Base-by-base conservation (phyloP, 176 grass and related monocot species). In the Musa acuminata region DNA sequence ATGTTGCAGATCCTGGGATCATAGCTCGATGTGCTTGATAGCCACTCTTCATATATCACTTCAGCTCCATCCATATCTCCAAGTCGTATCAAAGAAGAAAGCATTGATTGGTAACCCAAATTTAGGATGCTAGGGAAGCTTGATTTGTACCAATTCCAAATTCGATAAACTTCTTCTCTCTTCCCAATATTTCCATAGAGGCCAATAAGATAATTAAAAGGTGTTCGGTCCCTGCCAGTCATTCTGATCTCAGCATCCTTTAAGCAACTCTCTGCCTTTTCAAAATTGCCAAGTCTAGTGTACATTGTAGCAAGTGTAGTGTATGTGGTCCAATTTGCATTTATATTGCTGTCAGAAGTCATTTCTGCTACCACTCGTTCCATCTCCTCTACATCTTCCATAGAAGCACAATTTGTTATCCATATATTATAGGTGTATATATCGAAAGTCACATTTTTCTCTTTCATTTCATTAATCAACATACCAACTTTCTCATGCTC, bases 111-210 rank as follows among this genome's bases (percentile, higher is more conserved):
- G 67, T 97, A 97, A 57, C 94, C 94, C 25, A 83, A 71, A 77
- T 97, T 97, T 71, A 91, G 82, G 79, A 88, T 87, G 72, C 67
- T 78, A 48, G 71, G 77, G 79, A 97, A 97, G 75, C 77, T 91
- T 74, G 86, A 85, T 79, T 91, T 97, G 23, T 97, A 97, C 94
- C 85, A 88, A 65, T 83, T 97, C 94, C 94, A 97, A 68, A 91
- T 82, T 21, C 84, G 86, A 78, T 91, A 97, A 21, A 93, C 75
- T 55, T 97, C 90, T 84, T 93, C 94, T 57, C 80, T 87, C 84
- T 85, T 97, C 29, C 78, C 85, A 69, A 97, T 89, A 54, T 75
- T 85, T 29, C 84, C 84, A 83, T 97, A 93, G 14, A 93, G 84
- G 26, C 74, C 85, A 49, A 97, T 83, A 74, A 97, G 83, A 82